Evolutionary conservation across 441 rosid species (phyloP).

Genomic region (Oxalis stricta): DNA sequence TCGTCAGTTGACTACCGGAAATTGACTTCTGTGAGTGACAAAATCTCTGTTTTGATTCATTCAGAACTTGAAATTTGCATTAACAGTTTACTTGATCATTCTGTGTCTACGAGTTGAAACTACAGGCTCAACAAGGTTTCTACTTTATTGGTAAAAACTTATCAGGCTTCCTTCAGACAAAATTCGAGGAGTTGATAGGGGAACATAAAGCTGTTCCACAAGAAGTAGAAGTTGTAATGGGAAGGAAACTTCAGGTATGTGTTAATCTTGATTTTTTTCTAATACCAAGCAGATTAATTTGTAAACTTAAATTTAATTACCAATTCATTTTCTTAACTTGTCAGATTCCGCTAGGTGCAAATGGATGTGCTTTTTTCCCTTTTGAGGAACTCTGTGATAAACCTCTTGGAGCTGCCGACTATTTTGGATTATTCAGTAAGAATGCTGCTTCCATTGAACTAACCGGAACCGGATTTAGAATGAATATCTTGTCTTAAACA

Average conservation of each 20-base stretch:
- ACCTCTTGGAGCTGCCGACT: constrained; percentile 97
- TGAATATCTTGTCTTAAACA: constrained; percentile 5
- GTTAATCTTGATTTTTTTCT: not conserved
- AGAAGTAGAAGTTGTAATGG: constrained; percentile 91
- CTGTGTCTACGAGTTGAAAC: constrained; percentile 4
- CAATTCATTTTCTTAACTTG: not conserved
- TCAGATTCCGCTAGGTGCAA: constrained; percentile 73
- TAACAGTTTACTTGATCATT: constrained; percentile 2
- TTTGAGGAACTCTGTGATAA: constrained; percentile 84
- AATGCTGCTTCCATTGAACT: not conserved
- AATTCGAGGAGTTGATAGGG: constrained; percentile 58
- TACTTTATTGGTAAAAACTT: constrained; percentile 63
- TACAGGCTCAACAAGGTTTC: constrained; percentile 88
- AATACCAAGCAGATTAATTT: not conserved
- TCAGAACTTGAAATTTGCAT: constrained; percentile 7
- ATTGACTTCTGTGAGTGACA: constrained; percentile 57
- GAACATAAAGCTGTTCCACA: constrained; percentile 38
- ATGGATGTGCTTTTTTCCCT: constrained; percentile 82
- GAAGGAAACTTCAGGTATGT: constrained; percentile 67
- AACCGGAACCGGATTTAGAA: not conserved
- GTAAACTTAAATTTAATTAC: not conserved
- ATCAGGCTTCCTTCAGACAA: constrained; percentile 40
- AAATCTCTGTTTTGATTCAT: not conserved
- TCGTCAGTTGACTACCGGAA: constrained; percentile 79
- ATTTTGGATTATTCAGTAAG: constrained; percentile 93